Evolutionary conservation across 2,329 filamentous ascomycete genomes (phyloP).

Genomic region (Arthroderma uncinatum): DNA sequence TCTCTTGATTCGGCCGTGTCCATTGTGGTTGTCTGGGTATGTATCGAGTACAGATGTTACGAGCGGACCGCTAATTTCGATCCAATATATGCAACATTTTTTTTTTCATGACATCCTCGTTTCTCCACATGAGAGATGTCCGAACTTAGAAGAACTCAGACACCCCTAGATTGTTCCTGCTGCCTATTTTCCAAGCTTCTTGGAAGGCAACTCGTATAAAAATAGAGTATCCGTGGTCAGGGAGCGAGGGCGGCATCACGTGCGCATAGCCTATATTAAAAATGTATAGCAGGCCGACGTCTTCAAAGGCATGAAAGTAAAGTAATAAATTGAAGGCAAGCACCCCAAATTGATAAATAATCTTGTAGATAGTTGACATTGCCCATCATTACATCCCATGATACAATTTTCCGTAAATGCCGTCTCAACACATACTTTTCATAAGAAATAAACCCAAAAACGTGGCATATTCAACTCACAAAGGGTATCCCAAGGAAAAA

Average conservation of each 20-base stretch:
- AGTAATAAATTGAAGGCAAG: neutral
- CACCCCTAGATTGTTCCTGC: neutral
- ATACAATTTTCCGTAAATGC: neutral
- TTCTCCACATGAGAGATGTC: neutral
- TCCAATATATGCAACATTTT: neutral
- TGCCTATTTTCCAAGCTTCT: conserved; percentile 5
- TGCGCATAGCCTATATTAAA: neutral
- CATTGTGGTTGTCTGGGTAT: neutral
- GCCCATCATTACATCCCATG: neutral
- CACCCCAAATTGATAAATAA: neutral
- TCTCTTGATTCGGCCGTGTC: conserved; percentile 3
- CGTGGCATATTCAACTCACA: neutral
- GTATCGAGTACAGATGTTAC: neutral
- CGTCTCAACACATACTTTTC: neutral
- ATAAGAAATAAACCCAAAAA: conserved; percentile 1
- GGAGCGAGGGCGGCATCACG: neutral
- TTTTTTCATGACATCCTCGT: neutral
- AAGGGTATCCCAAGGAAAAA: conserved; percentile 1
- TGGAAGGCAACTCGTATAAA: neutral
- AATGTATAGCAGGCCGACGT: too few species aligned
- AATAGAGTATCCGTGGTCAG: neutral
- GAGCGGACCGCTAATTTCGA: neutral
- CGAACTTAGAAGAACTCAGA: neutral
- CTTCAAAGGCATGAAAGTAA: neutral
- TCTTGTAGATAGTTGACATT: neutral